Percentiles rank a stretch among this genome's conserved stretches.
Evolutionary conservation across 1,284 basidiomycete genomes (phyloP).

Genomic region (Marasmius oreades): DNA sequence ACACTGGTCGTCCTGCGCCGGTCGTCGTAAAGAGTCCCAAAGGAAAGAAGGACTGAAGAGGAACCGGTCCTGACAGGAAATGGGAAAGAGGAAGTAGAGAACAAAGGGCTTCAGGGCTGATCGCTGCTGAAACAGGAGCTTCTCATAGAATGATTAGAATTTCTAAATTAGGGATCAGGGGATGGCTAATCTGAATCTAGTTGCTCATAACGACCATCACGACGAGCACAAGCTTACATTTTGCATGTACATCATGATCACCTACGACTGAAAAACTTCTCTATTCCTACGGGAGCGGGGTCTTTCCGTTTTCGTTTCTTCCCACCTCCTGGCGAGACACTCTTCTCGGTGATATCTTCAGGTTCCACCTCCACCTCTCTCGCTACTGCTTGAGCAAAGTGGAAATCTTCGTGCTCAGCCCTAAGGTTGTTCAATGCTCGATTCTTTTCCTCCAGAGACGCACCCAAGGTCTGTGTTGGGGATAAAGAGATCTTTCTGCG

Average conservation of each 20-base stretch:
- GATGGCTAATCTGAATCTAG: neutral
- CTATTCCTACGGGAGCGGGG: conserved; percentile 54
- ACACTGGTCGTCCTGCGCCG: conserved; percentile 22
- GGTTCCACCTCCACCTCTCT: conserved; percentile 26
- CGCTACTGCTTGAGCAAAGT: conserved; percentile 77
- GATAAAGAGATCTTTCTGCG: conserved; percentile 38
- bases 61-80: conserved; percentile 41
- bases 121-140: no score
- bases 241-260: neutral
- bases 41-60: conserved; percentile 26
- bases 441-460: conserved; percentile 21
- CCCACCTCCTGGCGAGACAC: conserved; percentile 21
- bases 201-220: conserved; percentile 4
- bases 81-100: conserved; percentile 22
- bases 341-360: conserved; percentile 2
- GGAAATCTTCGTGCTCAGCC: conserved; percentile 83
- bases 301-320: conserved; percentile 43
- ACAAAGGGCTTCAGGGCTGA: conserved; percentile 7
- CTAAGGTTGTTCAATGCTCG: conserved; percentile 46
- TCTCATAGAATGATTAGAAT: no score
- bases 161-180: no score
- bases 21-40: conserved; percentile 23
- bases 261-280: conserved; percentile 63
- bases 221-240: neutral
- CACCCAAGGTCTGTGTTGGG: conserved; percentile 20